Conservation (phyloP, 139 green algal species). For the Picochlorum sp. region DNA sequence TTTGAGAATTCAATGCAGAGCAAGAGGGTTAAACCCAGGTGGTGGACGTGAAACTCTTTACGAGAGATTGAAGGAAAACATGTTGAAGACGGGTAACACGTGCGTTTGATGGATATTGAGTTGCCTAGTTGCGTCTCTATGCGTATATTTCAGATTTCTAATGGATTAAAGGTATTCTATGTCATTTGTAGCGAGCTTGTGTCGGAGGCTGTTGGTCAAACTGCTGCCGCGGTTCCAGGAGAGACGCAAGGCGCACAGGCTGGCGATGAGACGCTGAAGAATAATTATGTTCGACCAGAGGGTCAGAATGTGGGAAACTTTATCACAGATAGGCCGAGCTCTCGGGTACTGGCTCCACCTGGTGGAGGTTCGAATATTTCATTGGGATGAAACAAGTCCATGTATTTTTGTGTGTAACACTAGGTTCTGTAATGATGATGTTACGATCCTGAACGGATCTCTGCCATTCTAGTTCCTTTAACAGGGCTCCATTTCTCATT, state of each 20-base stretch:
- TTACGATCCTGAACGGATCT: too few species aligned
- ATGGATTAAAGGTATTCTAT: too few species aligned
- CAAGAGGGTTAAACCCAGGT: constrained; percentile 49
- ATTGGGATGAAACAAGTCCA: constrained; percentile 19
- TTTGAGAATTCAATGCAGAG: constrained; percentile 53
- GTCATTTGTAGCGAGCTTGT: too few species aligned
- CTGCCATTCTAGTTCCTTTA: background rate
- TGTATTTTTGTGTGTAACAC: background rate
- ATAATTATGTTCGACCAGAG: constrained; percentile 65
- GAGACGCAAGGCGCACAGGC: background rate
- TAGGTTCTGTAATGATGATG: too few species aligned
- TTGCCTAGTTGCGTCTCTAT: too few species aligned
- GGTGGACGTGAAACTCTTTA: constrained; percentile 52
- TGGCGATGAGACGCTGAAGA: constrained; percentile 18
- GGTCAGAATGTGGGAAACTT: constrained; percentile 64
- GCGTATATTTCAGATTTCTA: too few species aligned
- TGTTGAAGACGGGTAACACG: constrained; percentile 50
- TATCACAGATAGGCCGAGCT: constrained; percentile 66
- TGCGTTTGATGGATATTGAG: constrained; percentile 21
- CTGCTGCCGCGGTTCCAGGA: too few species aligned
- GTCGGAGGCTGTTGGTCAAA: too few species aligned
- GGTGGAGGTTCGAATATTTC: constrained; percentile 29
- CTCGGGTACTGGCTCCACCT: constrained; percentile 69
- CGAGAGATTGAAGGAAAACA: constrained; percentile 57
- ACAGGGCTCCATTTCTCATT: background rate